Evolutionary conservation across 495 filamentous ascomycete species (phyloP).

Genomic region (Neurospora sp.): DNA sequence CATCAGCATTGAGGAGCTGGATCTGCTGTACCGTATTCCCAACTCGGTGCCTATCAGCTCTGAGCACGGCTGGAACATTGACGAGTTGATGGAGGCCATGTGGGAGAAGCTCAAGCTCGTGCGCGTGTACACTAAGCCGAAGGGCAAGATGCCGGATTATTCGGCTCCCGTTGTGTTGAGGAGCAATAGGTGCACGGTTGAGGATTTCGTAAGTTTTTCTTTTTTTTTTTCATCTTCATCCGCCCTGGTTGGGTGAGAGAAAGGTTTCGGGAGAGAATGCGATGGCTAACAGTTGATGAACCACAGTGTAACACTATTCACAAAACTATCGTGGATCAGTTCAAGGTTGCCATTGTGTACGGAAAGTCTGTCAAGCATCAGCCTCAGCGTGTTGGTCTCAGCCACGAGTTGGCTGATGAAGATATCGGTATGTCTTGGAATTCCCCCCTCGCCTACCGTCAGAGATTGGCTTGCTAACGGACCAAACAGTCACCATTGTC

Average conservation of each 20-base stretch:
- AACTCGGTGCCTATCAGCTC: conserved; percentile 95
- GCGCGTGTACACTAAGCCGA: conserved; percentile 95
- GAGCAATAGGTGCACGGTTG: conserved; percentile 72
- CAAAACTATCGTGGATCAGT: conserved; percentile 89
- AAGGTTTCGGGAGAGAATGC: background rate
- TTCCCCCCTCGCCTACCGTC: too few species aligned
- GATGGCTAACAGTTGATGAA: conserved; percentile 13
- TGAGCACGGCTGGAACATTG: conserved; percentile 97
- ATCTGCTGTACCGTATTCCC: conserved; percentile 90
- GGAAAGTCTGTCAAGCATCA: conserved; percentile 98
- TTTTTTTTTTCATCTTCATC: background rate
- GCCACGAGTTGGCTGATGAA: conserved; percentile 88
- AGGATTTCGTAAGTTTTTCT: conserved; percentile 75
- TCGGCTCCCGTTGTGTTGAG: conserved; percentile 81
- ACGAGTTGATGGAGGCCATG: conserved; percentile 94
- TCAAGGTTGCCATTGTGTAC: conserved; percentile 92
- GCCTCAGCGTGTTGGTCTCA: conserved; percentile 86
- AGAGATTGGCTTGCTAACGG: background rate
- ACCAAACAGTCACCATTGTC: conserved; percentile 71
- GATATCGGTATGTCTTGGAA: conserved; percentile 68
- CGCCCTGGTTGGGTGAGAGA: conserved; percentile 7
- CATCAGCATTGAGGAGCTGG: conserved; percentile 94
- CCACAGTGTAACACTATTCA: conserved; percentile 90
- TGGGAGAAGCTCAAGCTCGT: conserved; percentile 92
- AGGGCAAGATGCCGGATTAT: conserved; percentile 91